These are phyloP conservation scores for Cordyceps cicadae DNA, from an alignment of 2,329 filamentous ascomycete species.

Conservation along the genomic window DNA sequence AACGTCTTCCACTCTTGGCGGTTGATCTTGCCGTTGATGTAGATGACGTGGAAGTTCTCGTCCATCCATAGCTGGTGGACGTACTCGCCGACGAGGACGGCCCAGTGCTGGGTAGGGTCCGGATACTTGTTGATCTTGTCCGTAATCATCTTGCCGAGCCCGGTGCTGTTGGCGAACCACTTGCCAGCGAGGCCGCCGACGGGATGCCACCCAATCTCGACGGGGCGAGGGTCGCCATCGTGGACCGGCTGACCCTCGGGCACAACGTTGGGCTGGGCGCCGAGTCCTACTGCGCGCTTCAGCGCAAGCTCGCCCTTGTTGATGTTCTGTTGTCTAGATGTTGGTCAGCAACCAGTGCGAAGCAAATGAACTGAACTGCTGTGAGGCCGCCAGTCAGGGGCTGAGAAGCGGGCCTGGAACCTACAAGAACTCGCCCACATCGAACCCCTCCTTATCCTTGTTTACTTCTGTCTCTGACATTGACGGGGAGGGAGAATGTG, in stretches of 20 bases:
- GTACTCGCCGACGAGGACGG: slow-evolving; percentile 47
- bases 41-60: slow-evolving; percentile 48
- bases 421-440: slow-evolving; percentile 9
- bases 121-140: slow-evolving; percentile 46
- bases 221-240: slow-evolving; percentile 26
- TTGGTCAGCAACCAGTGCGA: background rate
- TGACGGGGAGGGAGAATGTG: background rate
- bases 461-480: background rate
- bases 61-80: slow-evolving; percentile 55
- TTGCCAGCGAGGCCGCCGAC: slow-evolving; percentile 48
- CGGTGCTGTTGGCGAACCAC: slow-evolving; percentile 50
- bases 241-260: slow-evolving; percentile 22
- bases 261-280: slow-evolving; percentile 24
- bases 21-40: slow-evolving; percentile 42
- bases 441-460: slow-evolving; percentile 7
- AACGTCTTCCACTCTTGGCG: slow-evolving; percentile 43
- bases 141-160: slow-evolving; percentile 47
- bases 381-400: background rate
- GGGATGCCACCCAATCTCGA: slow-evolving; percentile 51
- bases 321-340: slow-evolving; percentile 22
- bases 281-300: slow-evolving; percentile 28
- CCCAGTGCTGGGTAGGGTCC: slow-evolving; percentile 54
- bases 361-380: background rate
- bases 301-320: slow-evolving; percentile 28
- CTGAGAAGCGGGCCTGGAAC: background rate